Evolutionary conservation across 371 early-diverging fungal genomes (phyloP), one percentile per base, ranked within the genome.

Genomic region (Mortierella sp.): DNA sequence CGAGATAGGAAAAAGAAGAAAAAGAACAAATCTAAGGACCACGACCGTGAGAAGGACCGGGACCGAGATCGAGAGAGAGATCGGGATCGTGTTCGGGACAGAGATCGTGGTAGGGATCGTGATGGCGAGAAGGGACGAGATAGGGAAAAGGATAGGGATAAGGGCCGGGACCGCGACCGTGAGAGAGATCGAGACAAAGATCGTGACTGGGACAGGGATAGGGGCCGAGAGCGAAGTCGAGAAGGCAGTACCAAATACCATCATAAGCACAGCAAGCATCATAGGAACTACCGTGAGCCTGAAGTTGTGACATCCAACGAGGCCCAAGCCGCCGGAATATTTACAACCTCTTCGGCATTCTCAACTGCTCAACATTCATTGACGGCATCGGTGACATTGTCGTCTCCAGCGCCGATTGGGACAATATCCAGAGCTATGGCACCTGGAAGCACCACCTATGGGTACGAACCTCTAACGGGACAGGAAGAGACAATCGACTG

Each of bases 401-500:
- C 47, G 4, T n/a, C 60, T 25, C 3, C 57, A 2, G 29, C 57
- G 29, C 60, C 60, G 47, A 47, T 47, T 1, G 26, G 47, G 44
- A 29, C 59, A 18, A 29, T 45, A 26, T 29, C 57, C 7, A 16
- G 63, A n/a, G 5, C 26, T 29, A 21, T 25, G 28, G 47, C 60
- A 47, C 14, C 9, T 52, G 45, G 5, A 15, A 16, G 57, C 16
- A 28, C 26, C 46, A 56, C 46, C 15, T 47, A 14, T 19, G 52
- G 12, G 44, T 44, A 37, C 25, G 72, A 65, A 9, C 37, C 37
- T 3, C 9, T 37, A 9, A 37, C 37, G 3, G 69, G 70, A 14
- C 45, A 51, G 16, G 69, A 51, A 0, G 92, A 91, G 51, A 73
- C 85, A 16, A 90, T 91, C 45, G 82, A 85, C 23, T 93, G 94